Evolutionary conservation across 371 early-diverging fungal genomes (phyloP), one percentile per base, ranked within the genome.

Genomic region (Mortierella polycephala): DNA sequence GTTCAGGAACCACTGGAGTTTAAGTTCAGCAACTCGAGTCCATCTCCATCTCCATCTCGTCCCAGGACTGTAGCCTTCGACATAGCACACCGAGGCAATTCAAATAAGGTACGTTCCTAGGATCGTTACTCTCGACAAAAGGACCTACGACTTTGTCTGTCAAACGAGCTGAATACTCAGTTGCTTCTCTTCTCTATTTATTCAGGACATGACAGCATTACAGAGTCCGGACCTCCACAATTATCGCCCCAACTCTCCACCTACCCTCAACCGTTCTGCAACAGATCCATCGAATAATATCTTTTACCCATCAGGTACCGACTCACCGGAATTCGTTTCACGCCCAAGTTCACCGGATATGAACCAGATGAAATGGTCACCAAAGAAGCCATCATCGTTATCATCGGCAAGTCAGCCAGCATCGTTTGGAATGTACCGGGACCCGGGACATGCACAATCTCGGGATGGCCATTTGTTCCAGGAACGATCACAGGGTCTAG

Each of bases 391-490:
- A 10, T 12, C n/a, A 2, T n/a, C 53, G 2, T 7, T 47, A 21
- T 21, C 57, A 0, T 23, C 69, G 1, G 18, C 55, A 23, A 44
- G 52, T 6, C 37, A 41, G 12, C 55, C 73, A 42, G 66, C 67
- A 39, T 51, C 57, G 0, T 79, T 79, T 53, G 80, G 80, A n/a
- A 69, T 67, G 60, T 79, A 79, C 30, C n/a, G 80, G 20, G 74
- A 73, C 21, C n/a, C 73, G 2, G 59, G 53, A 41, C 56, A 50
- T 9, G 3, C 46, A 14, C 18, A 18, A 5, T 18, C 21, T 8
- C 60, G 68, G 45, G 67, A 75, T 18, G 54, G 56, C 39, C 11
- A 51, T 5, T 30, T 40, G n/a, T 21, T 56, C 9, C 20, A 23
- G 5, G 47, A 18, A 2, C 1, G 21, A 14, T n/a, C 57, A 13